Evolutionary conservation across 352 stramenopile species (phyloP), one percentile per base, ranked within the genome.

Genomic region (Elongisporangium anandrum): DNA sequence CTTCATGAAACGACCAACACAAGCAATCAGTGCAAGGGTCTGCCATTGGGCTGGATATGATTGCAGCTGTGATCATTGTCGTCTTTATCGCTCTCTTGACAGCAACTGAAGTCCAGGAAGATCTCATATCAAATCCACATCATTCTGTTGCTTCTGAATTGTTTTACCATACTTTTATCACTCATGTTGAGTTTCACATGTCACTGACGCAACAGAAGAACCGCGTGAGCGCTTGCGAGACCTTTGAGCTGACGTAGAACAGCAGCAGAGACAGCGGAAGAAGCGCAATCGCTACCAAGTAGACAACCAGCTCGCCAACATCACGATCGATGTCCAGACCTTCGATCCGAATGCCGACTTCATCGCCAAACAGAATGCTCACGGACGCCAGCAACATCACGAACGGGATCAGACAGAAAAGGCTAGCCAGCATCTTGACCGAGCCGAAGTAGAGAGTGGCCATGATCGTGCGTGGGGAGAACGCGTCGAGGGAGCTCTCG

Each of bases 151-250:
- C 15, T 8, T 1, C n/a, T 7, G 0, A n/a, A 38, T 2, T 47
- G 52, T 22, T 29, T 24, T 60, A 52, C n/a, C 59, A 64, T 7
- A 8, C 26, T 41, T 17, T 26, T 12, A 24, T 29, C 34, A 52
- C 39, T 23, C 15, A 39, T 47, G 16, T 8, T 15, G 13, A n/a
- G 13, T 22, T 47, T 68, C 24, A 67, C 22, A 29, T 9, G 6
- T 56, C 50, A 29, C 48, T 47, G 54, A 70, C 69, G 56, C 79
- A 87, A 63, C 73, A 86, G 57, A 85, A 81, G 61, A 82, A 85
- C 16, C 77, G 72, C 34, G 79, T 89, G 26, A 80, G 57, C 34
- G 63, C 60, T 56, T 84, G 77, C 19, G 77, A 70, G 49, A 80
- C 54, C 7, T 69, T 65, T 23, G 66, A 72, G 52, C 77, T 61